Evolutionary conservation across 2,329 filamentous ascomycete species (phyloP), one percentile per base, ranked within the genome.

Genomic region (Ophiostoma sp.): DNA sequence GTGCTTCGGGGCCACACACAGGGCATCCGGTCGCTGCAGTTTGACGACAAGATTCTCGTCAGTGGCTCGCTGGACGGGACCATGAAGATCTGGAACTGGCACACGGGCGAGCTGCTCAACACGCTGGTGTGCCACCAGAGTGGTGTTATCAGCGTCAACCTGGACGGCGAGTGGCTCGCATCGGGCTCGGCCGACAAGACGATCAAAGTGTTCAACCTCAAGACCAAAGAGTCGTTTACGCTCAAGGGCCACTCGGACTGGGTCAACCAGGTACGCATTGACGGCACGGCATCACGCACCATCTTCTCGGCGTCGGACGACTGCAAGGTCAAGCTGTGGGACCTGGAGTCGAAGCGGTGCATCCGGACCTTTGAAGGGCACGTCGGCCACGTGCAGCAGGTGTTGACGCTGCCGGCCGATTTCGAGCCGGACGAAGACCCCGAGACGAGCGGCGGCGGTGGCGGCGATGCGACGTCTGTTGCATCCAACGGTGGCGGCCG

Each of bases 61-160:
- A 96, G 90, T 68, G 95, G 93, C 66, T 93, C 91, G 75, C 83
- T 97, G 68, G 95, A 98, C 77, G 85, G 87, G 65, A 96, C 89
- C 4, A 85, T 99, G 74, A 93, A 91, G 76, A 87, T 99, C 45
- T 99, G 95, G 95, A 96, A 99, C 76, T 97, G 93, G 93, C 87
- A 90, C 71, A 97, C 92, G 0, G 95, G 95, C 64, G 87, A 92
- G 74, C 93, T 92, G 73, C 84, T 97, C 68, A 90, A 89, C 65
- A 96, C 90, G 0, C 88, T 96, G 67, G 84, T 85, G 12, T 90
- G 89, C 36, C 95, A 98, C 75, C 86, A 83, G 18, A 89, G 88
- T 47, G 93, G 93, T 12, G 90, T 99, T 40, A 89, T 98, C 71
- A 89, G 89, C 36, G 84, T 98, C 8, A 91, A 98, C 78, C 96